Evolutionary conservation across 148 eudicot species (phyloP), one percentile per base, ranked within the genome.

Genomic region (Chenopodium suecicum): DNA sequence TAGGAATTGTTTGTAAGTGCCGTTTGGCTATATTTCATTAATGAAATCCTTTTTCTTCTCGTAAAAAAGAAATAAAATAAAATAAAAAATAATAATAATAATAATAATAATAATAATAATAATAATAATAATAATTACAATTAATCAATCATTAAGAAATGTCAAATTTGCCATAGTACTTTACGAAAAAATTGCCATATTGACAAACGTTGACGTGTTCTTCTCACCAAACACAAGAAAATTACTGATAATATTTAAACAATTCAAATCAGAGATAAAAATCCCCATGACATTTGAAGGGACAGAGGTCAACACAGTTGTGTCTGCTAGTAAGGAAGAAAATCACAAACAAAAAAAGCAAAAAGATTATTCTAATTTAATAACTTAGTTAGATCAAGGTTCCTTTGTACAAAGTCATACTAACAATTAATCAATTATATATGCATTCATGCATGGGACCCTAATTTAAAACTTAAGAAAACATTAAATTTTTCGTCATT

Each of bases 321-420:
- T 78, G 80, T 78, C 80, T 78, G 80, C 80, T 73, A 54, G 80
- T 78, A 65, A 46, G 80, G 80, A 41, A 65, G 72, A 78, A 78
- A 78, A 78, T 78, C 23, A 64, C 37, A 65, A 25, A 44, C 65
- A 13, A 64, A 19, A 78, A 69, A 47, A 50, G 50, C 72, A 68
- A 68, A 67, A 19, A 47, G 8, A 47, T 66, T 47, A 41, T 78
- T 29, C 4, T 65, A 44, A 64, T 65, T 14, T 3, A 17, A 14
- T 56, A 27, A 25, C 25, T 27, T 78, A 23, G 62, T 29, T 66
- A 23, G 62, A 78, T 78, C 80, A 78, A 78, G 80, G 73, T 34
- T 34, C 32, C 29, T 41, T 77, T 37, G 44, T 78, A 22, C 20
- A 50, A 74, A 74, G 77, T 54, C 64, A 6, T 74, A 47, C 44